Base-by-base conservation (phyloP, 2,329 filamentous ascomycete genomes). In the Cryphonectria carpinicola region DNA sequence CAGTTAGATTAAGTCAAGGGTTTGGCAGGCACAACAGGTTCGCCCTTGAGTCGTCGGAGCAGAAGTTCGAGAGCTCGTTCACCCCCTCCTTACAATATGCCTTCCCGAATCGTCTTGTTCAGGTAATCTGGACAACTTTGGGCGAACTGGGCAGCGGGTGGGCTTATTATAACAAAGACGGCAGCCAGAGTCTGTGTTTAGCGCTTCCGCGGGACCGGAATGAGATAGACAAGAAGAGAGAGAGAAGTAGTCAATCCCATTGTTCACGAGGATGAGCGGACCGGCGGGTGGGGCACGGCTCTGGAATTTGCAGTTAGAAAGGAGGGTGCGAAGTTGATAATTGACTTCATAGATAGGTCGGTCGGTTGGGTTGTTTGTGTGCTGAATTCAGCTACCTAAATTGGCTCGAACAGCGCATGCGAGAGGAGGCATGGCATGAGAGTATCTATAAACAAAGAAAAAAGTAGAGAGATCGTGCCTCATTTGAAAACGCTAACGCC, bases 401-500 rank as follows among this genome's bases (percentile, higher is more conserved):
- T 35, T 63, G 39, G 58, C 60, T 62, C 69, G 41, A 65, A 22
- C 58, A 62, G 46, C 39, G 46, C 65, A 63, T 35, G 56, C 64
- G 54, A 32, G 17, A 22, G 17, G 43, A 49, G 63, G 54, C 54
- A 41, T 68, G 66, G 19, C 65, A 52, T 60, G 60, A 65, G 52
- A 69, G 62, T 65, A 65, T 67, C 52, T 61, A 39, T 69, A 39
- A 39, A 62, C 43, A 19, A 66, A 61, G 0, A 32, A 69, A 43
- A 62, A 49, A n/a, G 54, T 64, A 63, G 58, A 66, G 56, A 67
- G 63, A 68, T 65, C 62, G 43, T 65, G 37, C 62, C 41, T 65
- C 68, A 25, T 70, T 37, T 43, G 62, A 52, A 35, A 63, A 46
- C n/a, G 37, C 39, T 10, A 61, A 66, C 63, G 56, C 68, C 63